phyloP scores from a whole-genome alignment of 163 green algal species.

The Coccomyxa subellipsoidea region DNA sequence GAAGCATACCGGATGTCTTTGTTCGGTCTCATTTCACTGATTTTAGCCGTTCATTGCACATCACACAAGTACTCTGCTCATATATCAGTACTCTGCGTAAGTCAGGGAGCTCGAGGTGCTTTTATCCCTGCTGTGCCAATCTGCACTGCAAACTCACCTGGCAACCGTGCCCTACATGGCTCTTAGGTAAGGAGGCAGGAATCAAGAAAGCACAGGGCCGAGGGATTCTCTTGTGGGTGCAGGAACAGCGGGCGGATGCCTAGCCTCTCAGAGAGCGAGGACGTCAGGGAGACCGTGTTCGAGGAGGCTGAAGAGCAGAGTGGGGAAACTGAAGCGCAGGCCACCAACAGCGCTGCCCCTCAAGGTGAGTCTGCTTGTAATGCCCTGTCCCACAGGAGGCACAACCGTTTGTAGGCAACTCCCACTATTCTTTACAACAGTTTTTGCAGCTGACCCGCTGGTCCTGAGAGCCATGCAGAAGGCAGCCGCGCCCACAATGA shows the following conservation, averaged over 20 bases:
- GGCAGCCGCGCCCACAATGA: no score
- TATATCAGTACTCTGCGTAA: no score
- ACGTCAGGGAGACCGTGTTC: not conserved
- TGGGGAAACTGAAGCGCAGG: not conserved
- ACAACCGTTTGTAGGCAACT: no score
- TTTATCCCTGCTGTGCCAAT: no score
- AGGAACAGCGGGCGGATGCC: not conserved
- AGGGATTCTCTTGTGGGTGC: not conserved
- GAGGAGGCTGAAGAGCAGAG: not conserved
- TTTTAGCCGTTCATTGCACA: no score
- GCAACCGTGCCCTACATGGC: not conserved
- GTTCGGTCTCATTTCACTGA: no score
- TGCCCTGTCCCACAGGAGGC: not conserved
- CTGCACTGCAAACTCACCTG: no score
- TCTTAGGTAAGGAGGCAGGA: not conserved
- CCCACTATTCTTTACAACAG: not conserved
- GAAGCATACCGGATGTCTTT: not conserved
- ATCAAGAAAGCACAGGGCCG: not conserved
- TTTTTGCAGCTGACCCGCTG: not conserved
- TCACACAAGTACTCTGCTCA: not conserved
- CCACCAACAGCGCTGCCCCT: not conserved
- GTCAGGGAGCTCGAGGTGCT: no score
- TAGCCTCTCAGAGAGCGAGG: not conserved
- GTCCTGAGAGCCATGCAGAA: no score
- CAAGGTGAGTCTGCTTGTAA: not conserved